phyloP scores from a whole-genome alignment of 1,139 yeast genomes.

The Dujonia santamariae region DNA sequence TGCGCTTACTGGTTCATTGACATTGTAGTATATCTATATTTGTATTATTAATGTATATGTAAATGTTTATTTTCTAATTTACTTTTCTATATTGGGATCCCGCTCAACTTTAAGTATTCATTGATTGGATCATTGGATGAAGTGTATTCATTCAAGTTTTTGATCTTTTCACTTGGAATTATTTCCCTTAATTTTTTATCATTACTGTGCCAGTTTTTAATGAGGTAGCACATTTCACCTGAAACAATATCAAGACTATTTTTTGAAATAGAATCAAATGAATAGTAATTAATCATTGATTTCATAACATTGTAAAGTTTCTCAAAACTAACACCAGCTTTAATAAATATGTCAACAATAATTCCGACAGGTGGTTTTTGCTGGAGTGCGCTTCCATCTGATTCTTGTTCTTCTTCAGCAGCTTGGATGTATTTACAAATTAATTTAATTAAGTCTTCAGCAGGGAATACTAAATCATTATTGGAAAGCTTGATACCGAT shows the following conservation, averaged over 20 bases:
- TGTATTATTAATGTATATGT: slow-evolving; percentile 5
- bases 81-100: slow-evolving; percentile 10
- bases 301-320: slow-evolving; percentile 65
- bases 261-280: slow-evolving; percentile 45
- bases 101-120: slow-evolving; percentile 27
- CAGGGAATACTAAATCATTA: slow-evolving; percentile 77
- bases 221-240: slow-evolving; percentile 59
- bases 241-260: slow-evolving; percentile 33
- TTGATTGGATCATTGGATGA: slow-evolving; percentile 47
- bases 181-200: slow-evolving; percentile 62
- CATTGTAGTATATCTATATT: background rate
- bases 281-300: slow-evolving; percentile 64
- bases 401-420: slow-evolving; percentile 16
- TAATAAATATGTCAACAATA: slow-evolving; percentile 64
- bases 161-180: slow-evolving; percentile 37
- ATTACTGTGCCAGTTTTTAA: slow-evolving; percentile 61
- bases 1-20: background rate
- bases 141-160: slow-evolving; percentile 34
- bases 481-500: slow-evolving; percentile 45
- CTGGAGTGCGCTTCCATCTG: slow-evolving; percentile 27
- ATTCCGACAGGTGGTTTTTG: slow-evolving; percentile 44
- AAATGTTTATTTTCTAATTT: slow-evolving; percentile 2
- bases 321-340: slow-evolving; percentile 73
- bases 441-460: slow-evolving; percentile 66
- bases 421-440: slow-evolving; percentile 41